Evolutionary conservation across 805 yeast genomes (phyloP), one percentile per base, ranked within the genome.

Genomic region (Yamadazyma philogaea): DNA sequence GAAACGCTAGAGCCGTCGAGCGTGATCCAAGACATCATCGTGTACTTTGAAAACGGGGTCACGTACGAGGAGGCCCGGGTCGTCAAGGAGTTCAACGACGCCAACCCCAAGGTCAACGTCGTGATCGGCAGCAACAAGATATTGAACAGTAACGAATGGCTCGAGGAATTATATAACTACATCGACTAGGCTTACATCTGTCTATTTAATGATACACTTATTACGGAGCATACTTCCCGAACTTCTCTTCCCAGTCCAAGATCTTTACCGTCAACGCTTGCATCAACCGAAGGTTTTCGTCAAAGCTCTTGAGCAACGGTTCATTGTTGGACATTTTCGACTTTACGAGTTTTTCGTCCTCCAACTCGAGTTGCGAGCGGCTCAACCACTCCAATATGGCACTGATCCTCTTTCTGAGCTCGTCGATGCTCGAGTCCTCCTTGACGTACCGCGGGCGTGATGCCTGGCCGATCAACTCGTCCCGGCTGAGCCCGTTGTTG

Each of bases 41-140:
- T 86, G 1, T 86, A 81, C 56, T 64, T 85, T 40, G 79, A 87
- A 39, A 98, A 97, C 5, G 99, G 99, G 12, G 84, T 78, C 2
- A 91, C 98, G 1, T 88, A 79, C 58, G 98, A 91, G 61, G 99
- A 93, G 60, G 87, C 95, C 0, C 76, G 96, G 47, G 64, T 89
- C 18, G 79, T 90, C 4, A 79, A 84, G 42, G 86, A 88, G 47
- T 70, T 89, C 48, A 44, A 50, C 33, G 36, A 45, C 10, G 67
- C 78, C 18, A 73, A 70, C 40, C 76, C 75, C 27, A 79, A 77
- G 7, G 72, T 85, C 34, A 77, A 87, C 49, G 69, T 87, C 12
- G 72, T 88, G 1, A 64, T 90, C n/a, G 99, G 99, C 7, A 89
- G 96, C 20, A 72, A 68, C 45, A 40, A 39, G 17, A 50, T 68